These are phyloP conservation scores for Fusarium sp. DNA, from an alignment of 2,329 filamentous ascomycete genomes.

Conservation along the genomic window DNA sequence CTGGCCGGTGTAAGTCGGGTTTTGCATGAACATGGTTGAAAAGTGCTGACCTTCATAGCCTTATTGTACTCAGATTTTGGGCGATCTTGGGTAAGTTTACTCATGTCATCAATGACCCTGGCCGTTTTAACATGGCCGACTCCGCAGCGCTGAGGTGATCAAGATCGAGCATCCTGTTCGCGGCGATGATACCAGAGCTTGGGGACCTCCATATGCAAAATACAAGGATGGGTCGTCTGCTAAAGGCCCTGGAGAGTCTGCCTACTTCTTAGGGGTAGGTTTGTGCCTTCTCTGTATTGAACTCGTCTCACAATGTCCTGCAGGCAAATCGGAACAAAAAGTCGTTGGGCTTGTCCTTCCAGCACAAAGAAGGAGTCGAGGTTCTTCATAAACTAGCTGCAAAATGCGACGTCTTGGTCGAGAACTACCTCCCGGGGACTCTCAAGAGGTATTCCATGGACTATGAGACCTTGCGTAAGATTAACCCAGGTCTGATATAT, in stretches of 20 bases:
- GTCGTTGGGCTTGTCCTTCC: slow-evolving; percentile 90
- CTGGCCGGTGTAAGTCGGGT: slow-evolving; percentile 80
- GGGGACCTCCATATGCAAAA: slow-evolving; percentile 92
- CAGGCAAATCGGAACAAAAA: slow-evolving; percentile 98
- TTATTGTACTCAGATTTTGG: slow-evolving; percentile 96
- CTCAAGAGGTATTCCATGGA: slow-evolving; percentile 93
- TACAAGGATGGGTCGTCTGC: slow-evolving; percentile 70
- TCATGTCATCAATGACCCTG: background rate
- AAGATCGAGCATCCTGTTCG: slow-evolving; percentile 94
- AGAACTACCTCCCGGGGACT: slow-evolving; percentile 93
- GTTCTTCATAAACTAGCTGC: slow-evolving; percentile 87
- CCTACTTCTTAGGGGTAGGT: slow-evolving; percentile 90
- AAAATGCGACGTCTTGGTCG: slow-evolving; percentile 90
- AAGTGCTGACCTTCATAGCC: slow-evolving; percentile 65
- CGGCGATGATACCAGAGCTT: slow-evolving; percentile 93
- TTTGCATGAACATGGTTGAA: background rate
- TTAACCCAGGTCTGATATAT: slow-evolving; percentile 91
- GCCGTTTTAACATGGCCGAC: slow-evolving; percentile 20
- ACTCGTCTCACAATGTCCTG: slow-evolving; percentile 20
- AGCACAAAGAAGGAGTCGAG: slow-evolving; percentile 81
- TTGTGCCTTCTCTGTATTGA: background rate
- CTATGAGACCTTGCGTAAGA: slow-evolving; percentile 78
- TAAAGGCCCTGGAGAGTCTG: slow-evolving; percentile 85
- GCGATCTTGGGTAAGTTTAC: slow-evolving; percentile 84
- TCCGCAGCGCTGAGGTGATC: slow-evolving; percentile 85